Base-by-base conservation (phyloP, 495 filamentous ascomycete species). In the Talaromyces wortmannii region DNA sequence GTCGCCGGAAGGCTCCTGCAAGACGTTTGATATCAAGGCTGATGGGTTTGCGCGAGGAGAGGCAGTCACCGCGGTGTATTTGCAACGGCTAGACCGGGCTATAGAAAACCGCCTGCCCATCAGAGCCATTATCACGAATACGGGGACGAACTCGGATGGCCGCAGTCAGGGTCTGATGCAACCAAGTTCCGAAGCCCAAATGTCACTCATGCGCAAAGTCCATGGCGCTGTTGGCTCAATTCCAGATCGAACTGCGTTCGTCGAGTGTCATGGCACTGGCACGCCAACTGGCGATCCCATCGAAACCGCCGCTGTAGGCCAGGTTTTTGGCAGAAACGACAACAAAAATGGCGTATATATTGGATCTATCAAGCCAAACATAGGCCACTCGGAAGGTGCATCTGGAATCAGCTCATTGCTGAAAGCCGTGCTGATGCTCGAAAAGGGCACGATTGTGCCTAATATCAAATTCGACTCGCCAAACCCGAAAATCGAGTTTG, bases 31-130 rank as follows among this genome's bases (percentile, higher is more conserved):
- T 59, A 68, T 70, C 3, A 60, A 66, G 17, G 86, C 83, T 0
- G 76, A 84, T 55, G 86, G 87, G 0, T 90, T 84, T 62, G 83
- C 69, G 0, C 74, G 86, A 8, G 88, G 75, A 3, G 87, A 90
- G 58, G 71, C 65, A 0, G 62, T 76, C 15, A 65, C 45, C 23
- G 68, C 68, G 0, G 42, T 80, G 0, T 70, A 63, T 16, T 31
- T 80, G 8, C 77, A 75, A 48, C 47, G 16, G 0, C 46, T 73
- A 0, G 50, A 56, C 4, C 49, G 66, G 16, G 76, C 78, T 3
- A 31, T 81, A 0, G 13, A 47, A 6, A 68, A 68, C 6, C 45
- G 55, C 0, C 63, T 73, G 48, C 61, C 64, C 0, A 69, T 76
- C 18, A 56, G 72, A 1, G 73, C 67, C 2, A 57, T 78, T 7